Percentiles rank a stretch among this genome's conserved stretches.
These are phyloP conservation scores for Gentiana dahurica DNA, from an alignment of 257 asterid genomes.

Conservation along the genomic window DNA sequence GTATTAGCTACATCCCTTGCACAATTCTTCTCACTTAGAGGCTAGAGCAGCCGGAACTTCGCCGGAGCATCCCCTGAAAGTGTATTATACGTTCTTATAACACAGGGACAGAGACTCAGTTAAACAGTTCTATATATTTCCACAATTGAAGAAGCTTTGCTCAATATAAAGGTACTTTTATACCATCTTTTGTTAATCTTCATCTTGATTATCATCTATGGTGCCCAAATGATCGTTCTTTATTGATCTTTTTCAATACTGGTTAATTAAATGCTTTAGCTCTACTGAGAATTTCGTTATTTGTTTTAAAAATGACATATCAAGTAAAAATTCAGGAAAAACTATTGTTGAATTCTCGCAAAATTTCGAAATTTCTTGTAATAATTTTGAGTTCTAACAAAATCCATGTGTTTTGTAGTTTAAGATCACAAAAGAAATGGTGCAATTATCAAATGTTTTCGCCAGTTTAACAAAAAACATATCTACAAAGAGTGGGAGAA, in stretches of 20 bases:
- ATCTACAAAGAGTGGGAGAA: constrained; percentile 32
- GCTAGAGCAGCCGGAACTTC: constrained; percentile 15
- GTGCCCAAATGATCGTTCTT: too few relatives aligned
- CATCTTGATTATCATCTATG: neutral
- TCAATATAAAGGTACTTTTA: constrained; percentile 9
- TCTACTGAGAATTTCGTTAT: too few relatives aligned
- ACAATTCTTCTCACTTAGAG: neutral
- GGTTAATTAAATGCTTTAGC: too few relatives aligned
- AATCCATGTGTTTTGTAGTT: neutral
- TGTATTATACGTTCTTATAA: constrained; percentile 9
- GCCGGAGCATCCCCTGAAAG: constrained; percentile 17
- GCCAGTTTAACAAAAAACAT: constrained; percentile 41
- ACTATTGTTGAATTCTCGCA: too few relatives aligned
- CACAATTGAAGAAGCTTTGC: neutral
- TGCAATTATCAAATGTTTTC: constrained; percentile 45
- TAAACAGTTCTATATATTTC: constrained; percentile 1
- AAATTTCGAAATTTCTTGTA: too few relatives aligned
- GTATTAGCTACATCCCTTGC: too few relatives aligned
- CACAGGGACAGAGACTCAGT: constrained; percentile 3
- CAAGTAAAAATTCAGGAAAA: too few relatives aligned
- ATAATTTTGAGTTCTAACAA: too few relatives aligned
- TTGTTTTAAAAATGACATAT: too few relatives aligned
- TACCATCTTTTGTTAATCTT: neutral
- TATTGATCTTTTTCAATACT: too few relatives aligned
- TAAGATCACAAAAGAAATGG: constrained; percentile 30